These are phyloP conservation scores for Apiotrichum veenhuisii DNA, from an alignment of 1,284 basidiomycete species.

Conservation along the genomic window DNA sequence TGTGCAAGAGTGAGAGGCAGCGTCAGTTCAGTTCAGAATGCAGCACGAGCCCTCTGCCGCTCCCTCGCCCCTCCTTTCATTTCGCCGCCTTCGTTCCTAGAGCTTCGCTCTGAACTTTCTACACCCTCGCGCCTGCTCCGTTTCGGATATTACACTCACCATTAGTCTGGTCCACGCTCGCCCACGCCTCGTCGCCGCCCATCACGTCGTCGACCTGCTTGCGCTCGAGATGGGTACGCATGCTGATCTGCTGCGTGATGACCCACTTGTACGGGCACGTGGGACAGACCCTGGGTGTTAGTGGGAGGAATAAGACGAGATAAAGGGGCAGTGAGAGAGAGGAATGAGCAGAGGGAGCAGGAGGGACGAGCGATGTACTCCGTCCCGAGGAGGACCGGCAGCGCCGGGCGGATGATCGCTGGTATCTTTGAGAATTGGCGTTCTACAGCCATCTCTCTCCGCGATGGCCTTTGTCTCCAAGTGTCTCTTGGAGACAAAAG, in stretches of 20 bases:
- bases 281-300: slow-evolving; percentile 75
- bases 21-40: neutral
- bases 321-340: neutral
- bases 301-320: neutral
- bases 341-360: neutral
- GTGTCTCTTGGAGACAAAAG: too few relatives aligned
- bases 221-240: slow-evolving; percentile 71
- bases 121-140: neutral
- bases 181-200: slow-evolving; percentile 90
- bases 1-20: neutral
- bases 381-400: too few relatives aligned
- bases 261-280: slow-evolving; percentile 95
- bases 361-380: too few relatives aligned
- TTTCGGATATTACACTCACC: slow-evolving; percentile 53
- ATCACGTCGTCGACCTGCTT: slow-evolving; percentile 92
- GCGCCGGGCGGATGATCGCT: too few relatives aligned
- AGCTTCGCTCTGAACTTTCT: too few relatives aligned
- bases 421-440: too few relatives aligned
- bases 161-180: slow-evolving; percentile 84
- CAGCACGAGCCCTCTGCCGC: too few relatives aligned
- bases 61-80: neutral
- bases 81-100: too few relatives aligned
- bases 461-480: too few relatives aligned
- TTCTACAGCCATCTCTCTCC: too few relatives aligned
- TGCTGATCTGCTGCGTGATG: slow-evolving; percentile 71